Evolutionary conservation across 1,284 basidiomycete genomes (phyloP).

Genomic region (Entoloma clypeatum): DNA sequence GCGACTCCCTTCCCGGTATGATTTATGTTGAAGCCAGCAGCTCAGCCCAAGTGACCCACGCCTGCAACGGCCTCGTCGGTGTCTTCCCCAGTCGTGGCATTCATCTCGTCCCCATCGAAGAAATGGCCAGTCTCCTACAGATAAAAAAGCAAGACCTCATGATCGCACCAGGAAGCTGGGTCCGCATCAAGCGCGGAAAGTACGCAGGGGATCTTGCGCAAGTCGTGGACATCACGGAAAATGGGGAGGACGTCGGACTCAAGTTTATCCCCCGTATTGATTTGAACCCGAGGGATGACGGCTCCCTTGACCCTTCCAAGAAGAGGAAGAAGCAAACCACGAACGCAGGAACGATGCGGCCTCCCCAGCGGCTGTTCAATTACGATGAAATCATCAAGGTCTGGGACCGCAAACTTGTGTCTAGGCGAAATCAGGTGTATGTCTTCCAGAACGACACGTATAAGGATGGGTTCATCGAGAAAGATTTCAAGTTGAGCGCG

Average conservation of each 20-base stretch:
- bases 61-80: slow-evolving; percentile 88
- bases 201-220: slow-evolving; percentile 95
- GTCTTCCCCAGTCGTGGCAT: slow-evolving; percentile 83
- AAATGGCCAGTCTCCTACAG: slow-evolving; percentile 96
- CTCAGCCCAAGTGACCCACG: slow-evolving; percentile 82
- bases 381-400: slow-evolving; percentile 90
- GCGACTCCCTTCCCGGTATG: slow-evolving; percentile 92
- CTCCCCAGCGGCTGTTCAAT: slow-evolving; percentile 92
- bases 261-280: slow-evolving; percentile 98
- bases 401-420: slow-evolving; percentile 76
- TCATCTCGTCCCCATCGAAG: slow-evolving; percentile 91
- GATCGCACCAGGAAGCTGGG: slow-evolving; percentile 89
- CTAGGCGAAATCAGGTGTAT: slow-evolving; percentile 68
- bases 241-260: slow-evolving; percentile 90
- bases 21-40: slow-evolving; percentile 95
- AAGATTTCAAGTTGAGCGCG: slow-evolving; percentile 85
- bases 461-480: slow-evolving; percentile 93
- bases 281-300: slow-evolving; percentile 84
- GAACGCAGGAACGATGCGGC: slow-evolving; percentile 60
- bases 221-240: slow-evolving; percentile 90
- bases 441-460: slow-evolving; percentile 94
- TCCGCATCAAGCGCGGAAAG: slow-evolving; percentile 91
- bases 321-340: slow-evolving; percentile 68
- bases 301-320: slow-evolving; percentile 50
- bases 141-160: slow-evolving; percentile 94